phyloP scores from a whole-genome alignment of 192 early-diverging fungal species.

The Podila horticola region DNA sequence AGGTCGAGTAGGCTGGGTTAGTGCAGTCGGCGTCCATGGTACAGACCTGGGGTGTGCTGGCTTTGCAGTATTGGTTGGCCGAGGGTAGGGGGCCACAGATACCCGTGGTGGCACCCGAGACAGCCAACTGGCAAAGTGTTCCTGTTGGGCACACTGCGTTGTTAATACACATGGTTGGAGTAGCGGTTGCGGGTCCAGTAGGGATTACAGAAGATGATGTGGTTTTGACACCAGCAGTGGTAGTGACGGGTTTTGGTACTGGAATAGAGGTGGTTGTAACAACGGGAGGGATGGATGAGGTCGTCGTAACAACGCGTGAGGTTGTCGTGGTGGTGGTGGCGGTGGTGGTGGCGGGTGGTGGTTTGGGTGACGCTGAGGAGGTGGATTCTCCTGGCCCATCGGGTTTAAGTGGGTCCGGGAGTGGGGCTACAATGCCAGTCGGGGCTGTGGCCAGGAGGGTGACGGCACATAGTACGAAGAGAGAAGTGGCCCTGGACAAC shows the following conservation, averaged over 20 bases:
- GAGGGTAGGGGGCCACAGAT: neutral
- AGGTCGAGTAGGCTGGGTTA: conserved; percentile 9
- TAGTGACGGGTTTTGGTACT: neutral
- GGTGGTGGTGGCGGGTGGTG: neutral
- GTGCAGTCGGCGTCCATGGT: conserved; percentile 10
- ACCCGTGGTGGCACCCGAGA: neutral
- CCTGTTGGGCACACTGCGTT: neutral
- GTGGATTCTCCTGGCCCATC: neutral
- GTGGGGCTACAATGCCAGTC: neutral
- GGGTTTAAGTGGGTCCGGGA: neutral
- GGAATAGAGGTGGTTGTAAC: neutral
- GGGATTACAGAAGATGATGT: neutral
- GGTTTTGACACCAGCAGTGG: neutral
- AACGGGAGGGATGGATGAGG: neutral
- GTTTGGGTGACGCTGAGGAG: neutral
- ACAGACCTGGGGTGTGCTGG: conserved; percentile 1
- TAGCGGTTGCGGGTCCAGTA: neutral
- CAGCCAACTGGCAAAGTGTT: neutral
- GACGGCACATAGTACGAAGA: conserved; percentile 20
- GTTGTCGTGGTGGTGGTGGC: neutral
- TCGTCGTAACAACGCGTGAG: neutral
- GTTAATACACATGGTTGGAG: conserved; percentile 1
- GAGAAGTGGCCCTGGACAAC: conserved; percentile 10
- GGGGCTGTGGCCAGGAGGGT: conserved; percentile 4
- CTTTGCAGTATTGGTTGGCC: neutral